phyloP scores from a whole-genome alignment of 108 stramenopile genomes.

The Fistulifera pelliculosa region DNA sequence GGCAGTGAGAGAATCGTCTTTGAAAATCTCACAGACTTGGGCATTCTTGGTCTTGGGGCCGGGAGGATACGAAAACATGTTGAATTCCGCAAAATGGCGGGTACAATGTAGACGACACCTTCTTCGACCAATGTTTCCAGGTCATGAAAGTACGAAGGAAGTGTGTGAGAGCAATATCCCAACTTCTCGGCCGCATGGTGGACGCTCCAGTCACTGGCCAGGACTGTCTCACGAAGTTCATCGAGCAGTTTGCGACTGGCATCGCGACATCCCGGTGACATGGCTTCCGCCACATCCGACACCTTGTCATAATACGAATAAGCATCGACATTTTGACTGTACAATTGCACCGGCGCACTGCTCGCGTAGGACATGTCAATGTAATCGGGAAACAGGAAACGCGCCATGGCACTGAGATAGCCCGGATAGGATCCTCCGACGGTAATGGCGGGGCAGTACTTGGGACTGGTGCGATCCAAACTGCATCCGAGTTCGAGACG shows the following conservation, averaged over 20 bases:
- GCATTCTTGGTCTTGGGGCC: conserved; percentile 30
- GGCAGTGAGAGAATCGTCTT: conserved; percentile 8
- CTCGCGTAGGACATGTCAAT: conserved; percentile 71
- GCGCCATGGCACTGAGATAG: conserved; percentile 60
- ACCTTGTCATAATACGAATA: conserved; percentile 66
- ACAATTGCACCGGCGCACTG: conserved; percentile 67
- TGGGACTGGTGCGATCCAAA: conserved; percentile 10
- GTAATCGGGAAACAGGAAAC: conserved; percentile 46
- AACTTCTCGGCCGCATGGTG: conserved; percentile 3
- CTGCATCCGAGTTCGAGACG: conserved; percentile 21
- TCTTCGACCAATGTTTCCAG: conserved; percentile 18
- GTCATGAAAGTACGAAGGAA: conserved; percentile 35
- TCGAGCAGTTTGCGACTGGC: conserved; percentile 21
- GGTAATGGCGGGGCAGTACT: conserved; percentile 75
- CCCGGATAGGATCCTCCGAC: conserved; percentile 81
- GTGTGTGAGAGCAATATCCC: conserved; percentile 29
- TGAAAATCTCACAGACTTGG: conserved; percentile 48
- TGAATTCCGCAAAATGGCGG: conserved; percentile 50
- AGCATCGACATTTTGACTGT: conserved; percentile 57
- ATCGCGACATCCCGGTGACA: conserved; percentile 39
- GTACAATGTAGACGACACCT: conserved; percentile 41
- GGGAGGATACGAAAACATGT: conserved; percentile 75
- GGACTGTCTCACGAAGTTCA: neutral
- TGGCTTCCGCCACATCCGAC: conserved; percentile 42
- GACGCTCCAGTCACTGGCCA: neutral